Evolutionary conservation across 805 yeast genomes (phyloP), one percentile per base, ranked within the genome.

Genomic region (Cyberlindnera veronae): DNA sequence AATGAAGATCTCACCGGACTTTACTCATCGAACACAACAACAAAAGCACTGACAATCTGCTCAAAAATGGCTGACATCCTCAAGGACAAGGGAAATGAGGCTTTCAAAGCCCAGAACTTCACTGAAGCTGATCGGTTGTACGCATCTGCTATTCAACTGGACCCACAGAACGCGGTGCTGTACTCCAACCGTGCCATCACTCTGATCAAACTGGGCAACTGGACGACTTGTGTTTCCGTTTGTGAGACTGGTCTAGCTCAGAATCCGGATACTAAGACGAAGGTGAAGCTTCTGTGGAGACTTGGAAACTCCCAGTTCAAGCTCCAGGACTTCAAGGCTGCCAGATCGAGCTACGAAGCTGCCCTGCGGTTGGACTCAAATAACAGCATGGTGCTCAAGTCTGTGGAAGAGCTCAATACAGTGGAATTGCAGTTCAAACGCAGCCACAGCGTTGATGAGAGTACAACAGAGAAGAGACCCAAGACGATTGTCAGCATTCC

Each of bases 161-260:
- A 75, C 36, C 71, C 79, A 0, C 27, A 48, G 0, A 75, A 77
- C 44, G 71, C 89, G 0, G 69, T 81, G 0, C 62, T 79, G 1
- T 79, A 70, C 54, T 74, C 90, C n/a, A 84, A 84, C 54, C 62
- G 83, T 32, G 84, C 93, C 0, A 77, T 79, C 66, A 69, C 86
- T n/a, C 69, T 73, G 46, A 55, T 82, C 29, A 77, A 79, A 41
- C 55, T 78, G 4, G 51, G 63, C 6, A 69, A 72, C 23, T 79
- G 72, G 69, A 50, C 58, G 3, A 60, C 71, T 14, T 85, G 81
- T 3, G 51, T 73, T 3, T 55, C 58, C 15, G 79, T 74, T 42
- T 73, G 84, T 44, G 57, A 70, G 10, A 51, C 53, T 13, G 90
- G 86, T 0, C 57, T 82, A 13, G 34, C 42, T 1, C 15, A 35